Evolutionary conservation across 768 basidiomycete genomes (phyloP).

Genomic region (Floccularia luteovirens): DNA sequence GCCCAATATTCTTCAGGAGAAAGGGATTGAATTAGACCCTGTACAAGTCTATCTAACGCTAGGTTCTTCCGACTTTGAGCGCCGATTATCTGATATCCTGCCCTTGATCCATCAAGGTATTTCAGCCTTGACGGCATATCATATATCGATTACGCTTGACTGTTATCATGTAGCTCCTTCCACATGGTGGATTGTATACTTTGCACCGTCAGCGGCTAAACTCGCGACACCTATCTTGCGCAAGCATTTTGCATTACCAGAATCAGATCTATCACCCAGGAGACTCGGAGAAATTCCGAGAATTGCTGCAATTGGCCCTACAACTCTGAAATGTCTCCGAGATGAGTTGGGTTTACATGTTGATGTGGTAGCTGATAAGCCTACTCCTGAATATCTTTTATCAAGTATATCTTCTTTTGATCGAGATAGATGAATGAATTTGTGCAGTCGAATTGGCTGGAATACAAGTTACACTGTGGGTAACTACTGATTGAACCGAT

Average conservation of each 20-base stretch:
- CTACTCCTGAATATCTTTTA: conserved; percentile 46
- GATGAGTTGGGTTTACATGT: conserved; percentile 40
- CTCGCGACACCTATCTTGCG: conserved; percentile 45
- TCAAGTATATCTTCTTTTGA: conserved; percentile 16
- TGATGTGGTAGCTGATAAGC: conserved; percentile 46
- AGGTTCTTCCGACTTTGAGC: conserved; percentile 43
- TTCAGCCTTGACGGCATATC: background rate
- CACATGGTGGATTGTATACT: conserved; percentile 66
- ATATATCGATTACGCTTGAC: background rate
- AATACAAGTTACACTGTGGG: too few species aligned
- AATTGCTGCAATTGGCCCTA: conserved; percentile 64
- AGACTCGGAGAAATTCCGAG: conserved; percentile 6
- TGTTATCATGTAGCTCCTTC: conserved; percentile 10
- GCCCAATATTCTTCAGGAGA: conserved; percentile 36
- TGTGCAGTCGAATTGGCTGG: too few species aligned
- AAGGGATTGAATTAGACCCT: conserved; percentile 33
- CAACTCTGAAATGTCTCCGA: conserved; percentile 45
- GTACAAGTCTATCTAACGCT: conserved; percentile 70
- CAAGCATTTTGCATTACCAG: conserved; percentile 31
- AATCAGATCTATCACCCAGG: background rate
- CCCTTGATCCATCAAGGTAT: conserved; percentile 15
- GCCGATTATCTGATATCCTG: conserved; percentile 28
- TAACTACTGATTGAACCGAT: too few species aligned
- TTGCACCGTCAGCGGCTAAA: conserved; percentile 67
- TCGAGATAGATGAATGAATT: conserved; percentile 9